A percentile compares a stretch with the other conserved stretches of the same genome.
Conservation (phyloP, 805 yeast genomes). For the Wickerhamiella sorbophila region DNA sequence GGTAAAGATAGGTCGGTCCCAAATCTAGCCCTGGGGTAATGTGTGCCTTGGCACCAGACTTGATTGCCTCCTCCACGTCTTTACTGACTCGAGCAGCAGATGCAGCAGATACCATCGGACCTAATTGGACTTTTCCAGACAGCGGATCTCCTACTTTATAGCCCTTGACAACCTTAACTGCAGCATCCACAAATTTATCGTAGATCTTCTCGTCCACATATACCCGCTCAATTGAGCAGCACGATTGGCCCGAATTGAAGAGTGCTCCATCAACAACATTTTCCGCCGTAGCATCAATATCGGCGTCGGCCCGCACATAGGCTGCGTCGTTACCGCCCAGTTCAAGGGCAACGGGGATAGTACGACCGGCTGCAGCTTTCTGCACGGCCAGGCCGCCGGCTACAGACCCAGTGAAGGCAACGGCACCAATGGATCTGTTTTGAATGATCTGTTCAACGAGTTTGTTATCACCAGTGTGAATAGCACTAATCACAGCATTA, state of each 20-base stretch:
- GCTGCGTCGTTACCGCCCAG: constrained; percentile 87
- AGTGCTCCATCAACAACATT: constrained; percentile 62
- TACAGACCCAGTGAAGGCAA: constrained; percentile 84
- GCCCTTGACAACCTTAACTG: constrained; percentile 34
- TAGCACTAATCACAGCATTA: constrained; percentile 63
- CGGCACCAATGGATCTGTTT: constrained; percentile 58
- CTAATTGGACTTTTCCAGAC: constrained; percentile 52
- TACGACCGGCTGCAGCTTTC: constrained; percentile 58
- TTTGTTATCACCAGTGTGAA: constrained; percentile 56
- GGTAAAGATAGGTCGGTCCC: constrained; percentile 59
- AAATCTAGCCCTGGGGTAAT: constrained; percentile 47
- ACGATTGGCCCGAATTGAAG: constrained; percentile 85
- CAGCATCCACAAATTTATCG: constrained; percentile 43
- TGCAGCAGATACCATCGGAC: constrained; percentile 41
- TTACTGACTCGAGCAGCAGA: constrained; percentile 35
- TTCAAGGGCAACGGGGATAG: constrained; percentile 71
- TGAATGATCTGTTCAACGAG: constrained; percentile 55
- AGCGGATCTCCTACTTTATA: constrained; percentile 71
- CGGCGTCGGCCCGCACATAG: constrained; percentile 62
- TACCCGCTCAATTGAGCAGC: constrained; percentile 85
- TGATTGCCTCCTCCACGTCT: constrained; percentile 35
- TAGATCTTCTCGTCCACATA: constrained; percentile 52
- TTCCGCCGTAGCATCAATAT: constrained; percentile 48
- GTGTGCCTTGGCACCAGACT: constrained; percentile 38
- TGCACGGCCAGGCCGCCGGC: constrained; percentile 59